Evolutionary conservation across 2,329 filamentous ascomycete genomes (phyloP).

Genomic region (Trichophyton simii): DNA sequence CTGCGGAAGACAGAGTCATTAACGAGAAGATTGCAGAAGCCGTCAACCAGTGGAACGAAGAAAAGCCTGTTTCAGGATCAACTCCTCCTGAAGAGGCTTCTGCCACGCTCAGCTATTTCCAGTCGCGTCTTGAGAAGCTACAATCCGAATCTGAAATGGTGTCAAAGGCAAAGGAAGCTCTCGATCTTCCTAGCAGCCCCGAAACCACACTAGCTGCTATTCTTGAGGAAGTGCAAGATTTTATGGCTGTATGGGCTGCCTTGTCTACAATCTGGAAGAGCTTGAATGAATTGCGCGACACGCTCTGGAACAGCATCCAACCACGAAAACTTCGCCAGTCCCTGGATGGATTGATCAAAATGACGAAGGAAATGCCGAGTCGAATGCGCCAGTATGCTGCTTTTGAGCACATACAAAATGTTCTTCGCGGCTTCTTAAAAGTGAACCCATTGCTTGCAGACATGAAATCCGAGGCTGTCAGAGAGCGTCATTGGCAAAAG

Average conservation of each 20-base stretch:
- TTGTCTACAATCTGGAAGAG: conserved; percentile 94
- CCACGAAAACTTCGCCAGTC: conserved; percentile 82
- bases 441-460: conserved; percentile 80
- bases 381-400: conserved; percentile 98
- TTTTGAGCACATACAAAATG: conserved; percentile 95
- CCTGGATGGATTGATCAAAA: conserved; percentile 86
- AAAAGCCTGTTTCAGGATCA: conserved; percentile 91
- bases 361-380: conserved; percentile 98
- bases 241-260: conserved; percentile 96
- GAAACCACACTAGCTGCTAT: conserved; percentile 76
- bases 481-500: conserved; percentile 92
- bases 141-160: conserved; percentile 88
- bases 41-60: conserved; percentile 78
- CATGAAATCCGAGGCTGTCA: conserved; percentile 89
- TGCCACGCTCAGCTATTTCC: conserved; percentile 67
- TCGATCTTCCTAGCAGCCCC: conserved; percentile 69
- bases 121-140: conserved; percentile 69
- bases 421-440: conserved; percentile 77
- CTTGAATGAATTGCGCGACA: conserved; percentile 83
- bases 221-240: conserved; percentile 92
- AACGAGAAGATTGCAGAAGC: conserved; percentile 78
- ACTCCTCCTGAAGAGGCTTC: conserved; percentile 85
- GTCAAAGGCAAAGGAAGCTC: conserved; percentile 87
- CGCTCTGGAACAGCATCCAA: conserved; percentile 88
- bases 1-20: conserved; percentile 83